phyloP scores from a whole-genome alignment of 129 eudicot species.

The Dittrichia graveolens region DNA sequence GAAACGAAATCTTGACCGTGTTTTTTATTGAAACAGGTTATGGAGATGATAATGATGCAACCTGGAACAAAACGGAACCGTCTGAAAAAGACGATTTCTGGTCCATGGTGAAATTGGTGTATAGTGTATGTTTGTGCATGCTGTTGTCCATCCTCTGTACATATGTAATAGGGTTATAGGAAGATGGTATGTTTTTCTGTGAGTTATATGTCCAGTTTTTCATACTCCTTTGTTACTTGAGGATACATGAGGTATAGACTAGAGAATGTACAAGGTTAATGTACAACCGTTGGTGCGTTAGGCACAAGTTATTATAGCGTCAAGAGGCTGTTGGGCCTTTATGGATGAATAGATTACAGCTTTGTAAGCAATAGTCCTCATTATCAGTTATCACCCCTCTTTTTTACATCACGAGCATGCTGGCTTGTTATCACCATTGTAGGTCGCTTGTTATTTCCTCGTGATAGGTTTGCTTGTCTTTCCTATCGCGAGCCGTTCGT shows the following conservation, averaged over 20 bases:
- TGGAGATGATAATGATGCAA: slow-evolving; percentile 69
- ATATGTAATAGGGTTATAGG: slow-evolving; percentile 24
- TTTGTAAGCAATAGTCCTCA: neutral
- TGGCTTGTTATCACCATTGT: no score
- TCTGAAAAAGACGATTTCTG: slow-evolving; percentile 75
- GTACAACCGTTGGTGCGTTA: slow-evolving; percentile 8
- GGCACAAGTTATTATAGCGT: slow-evolving; percentile 13
- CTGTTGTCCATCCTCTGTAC: slow-evolving; percentile 9
- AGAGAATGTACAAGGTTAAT: slow-evolving; percentile 9
- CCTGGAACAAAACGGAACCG: slow-evolving; percentile 56
- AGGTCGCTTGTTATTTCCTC: no score
- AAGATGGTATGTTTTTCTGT: slow-evolving; percentile 24
- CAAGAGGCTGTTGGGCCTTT: slow-evolving; percentile 15
- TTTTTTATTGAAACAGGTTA: slow-evolving; percentile 40
- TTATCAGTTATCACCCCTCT: no score
- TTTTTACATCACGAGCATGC: no score
- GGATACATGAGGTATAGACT: slow-evolving; percentile 25
- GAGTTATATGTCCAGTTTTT: slow-evolving; percentile 8
- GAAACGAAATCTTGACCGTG: neutral
- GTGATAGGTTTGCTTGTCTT: no score
- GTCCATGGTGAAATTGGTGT: slow-evolving; percentile 69
- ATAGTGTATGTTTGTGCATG: slow-evolving; percentile 7
- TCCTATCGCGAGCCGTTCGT: no score
- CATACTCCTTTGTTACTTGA: slow-evolving; percentile 16
- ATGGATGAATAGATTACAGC: slow-evolving; percentile 19